These are phyloP conservation scores for Microthlaspi erraticum DNA, from an alignment of 345 rosid species.

Conservation along the genomic window DNA sequence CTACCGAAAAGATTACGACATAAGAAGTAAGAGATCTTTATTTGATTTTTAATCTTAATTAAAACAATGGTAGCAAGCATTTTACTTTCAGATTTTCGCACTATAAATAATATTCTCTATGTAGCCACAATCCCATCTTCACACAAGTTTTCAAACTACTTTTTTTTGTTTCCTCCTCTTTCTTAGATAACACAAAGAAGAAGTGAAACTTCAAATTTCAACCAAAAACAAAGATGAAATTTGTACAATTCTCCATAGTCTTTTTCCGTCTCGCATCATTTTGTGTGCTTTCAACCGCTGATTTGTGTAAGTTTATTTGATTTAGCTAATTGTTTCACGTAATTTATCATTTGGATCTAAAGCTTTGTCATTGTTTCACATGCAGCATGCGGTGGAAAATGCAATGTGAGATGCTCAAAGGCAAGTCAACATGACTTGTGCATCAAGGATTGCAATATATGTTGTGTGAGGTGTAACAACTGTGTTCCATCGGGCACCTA, in stretches of 20 bases:
- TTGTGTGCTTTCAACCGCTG: slow-evolving; percentile 51
- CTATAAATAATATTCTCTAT: slow-evolving; percentile 12
- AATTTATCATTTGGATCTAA: neutral
- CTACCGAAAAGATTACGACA: neutral
- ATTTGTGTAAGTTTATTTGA: slow-evolving; percentile 40
- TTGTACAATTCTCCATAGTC: slow-evolving; percentile 42
- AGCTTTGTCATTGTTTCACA: neutral
- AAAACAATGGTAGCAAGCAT: neutral
- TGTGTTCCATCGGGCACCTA: slow-evolving; percentile 42
- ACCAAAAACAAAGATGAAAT: slow-evolving; percentile 28
- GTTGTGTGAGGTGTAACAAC: slow-evolving; percentile 29
- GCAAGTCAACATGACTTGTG: slow-evolving; percentile 18
- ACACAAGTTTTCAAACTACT: neutral
- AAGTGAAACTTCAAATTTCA: neutral
- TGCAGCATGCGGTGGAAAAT: slow-evolving; percentile 34
- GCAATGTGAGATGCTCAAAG: slow-evolving; percentile 37
- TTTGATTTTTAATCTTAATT: neutral
- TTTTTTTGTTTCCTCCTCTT: neutral
- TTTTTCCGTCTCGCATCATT: slow-evolving; percentile 55
- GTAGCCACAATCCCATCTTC: neutral
- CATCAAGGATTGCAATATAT: slow-evolving; percentile 33
- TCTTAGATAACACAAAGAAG: neutral
- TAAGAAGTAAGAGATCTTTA: neutral
- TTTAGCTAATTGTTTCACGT: neutral
- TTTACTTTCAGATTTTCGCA: slow-evolving; percentile 1